phyloP scores from a whole-genome alignment of 2,329 filamentous ascomycete genomes.

The Xylaria sp. region DNA sequence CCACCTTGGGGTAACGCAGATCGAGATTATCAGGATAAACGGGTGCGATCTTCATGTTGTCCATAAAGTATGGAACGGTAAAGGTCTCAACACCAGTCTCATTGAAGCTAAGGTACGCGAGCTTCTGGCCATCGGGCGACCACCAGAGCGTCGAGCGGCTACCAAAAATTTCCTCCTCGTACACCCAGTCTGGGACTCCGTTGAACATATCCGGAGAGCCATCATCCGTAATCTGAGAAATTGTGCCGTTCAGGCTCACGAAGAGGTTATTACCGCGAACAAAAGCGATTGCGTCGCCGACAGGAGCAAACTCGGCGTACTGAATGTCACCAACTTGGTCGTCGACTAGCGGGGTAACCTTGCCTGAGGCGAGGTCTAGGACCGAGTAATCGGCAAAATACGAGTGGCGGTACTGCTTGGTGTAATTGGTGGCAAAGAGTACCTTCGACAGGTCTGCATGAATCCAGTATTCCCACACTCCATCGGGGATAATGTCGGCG shows the following conservation, averaged over 20 bases:
- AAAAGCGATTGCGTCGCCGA: slow-evolving; percentile 69
- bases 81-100: slow-evolving; percentile 75
- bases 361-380: slow-evolving; percentile 67
- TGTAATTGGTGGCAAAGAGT: slow-evolving; percentile 71
- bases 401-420: slow-evolving; percentile 74
- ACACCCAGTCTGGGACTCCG: slow-evolving; percentile 72
- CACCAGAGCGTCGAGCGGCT: slow-evolving; percentile 64
- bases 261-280: slow-evolving; percentile 74
- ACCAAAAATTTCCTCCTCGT: slow-evolving; percentile 67
- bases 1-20: slow-evolving; percentile 75
- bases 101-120: slow-evolving; percentile 67
- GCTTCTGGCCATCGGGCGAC: slow-evolving; percentile 63
- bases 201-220: slow-evolving; percentile 71
- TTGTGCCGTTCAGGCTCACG: slow-evolving; percentile 63
- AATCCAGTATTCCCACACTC: slow-evolving; percentile 68
- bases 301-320: slow-evolving; percentile 70
- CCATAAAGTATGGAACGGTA: slow-evolving; percentile 74
- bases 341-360: slow-evolving; percentile 63
- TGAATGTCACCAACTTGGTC: slow-evolving; percentile 73
- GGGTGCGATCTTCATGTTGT: slow-evolving; percentile 64
- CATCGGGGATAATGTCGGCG: slow-evolving; percentile 65
- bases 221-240: slow-evolving; percentile 67
- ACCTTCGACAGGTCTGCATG: slow-evolving; percentile 67
- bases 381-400: slow-evolving; percentile 75
- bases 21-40: slow-evolving; percentile 71